phyloP scores from a whole-genome alignment of 2,329 filamentous ascomycete species.

The Talaromyces albobiverticillius region DNA sequence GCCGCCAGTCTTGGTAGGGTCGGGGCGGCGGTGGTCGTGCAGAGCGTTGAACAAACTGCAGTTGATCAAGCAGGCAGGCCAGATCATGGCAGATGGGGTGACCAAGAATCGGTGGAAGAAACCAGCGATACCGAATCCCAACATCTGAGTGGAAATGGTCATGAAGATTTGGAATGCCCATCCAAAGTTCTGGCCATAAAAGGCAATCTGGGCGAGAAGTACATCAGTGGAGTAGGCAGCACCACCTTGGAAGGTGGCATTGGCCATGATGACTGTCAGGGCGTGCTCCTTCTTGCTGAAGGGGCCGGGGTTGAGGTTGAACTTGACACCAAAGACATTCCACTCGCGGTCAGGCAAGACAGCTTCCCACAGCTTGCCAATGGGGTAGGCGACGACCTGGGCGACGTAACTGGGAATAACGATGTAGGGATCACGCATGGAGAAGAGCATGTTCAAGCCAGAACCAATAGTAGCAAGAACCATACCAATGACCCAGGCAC shows the following conservation, averaged over 20 bases:
- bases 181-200: slow-evolving; percentile 69
- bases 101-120: slow-evolving; percentile 63
- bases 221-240: slow-evolving; percentile 71
- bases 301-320: slow-evolving; percentile 42
- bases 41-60: slow-evolving; percentile 69
- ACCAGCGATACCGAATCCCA: slow-evolving; percentile 68
- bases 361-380: slow-evolving; percentile 39
- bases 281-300: slow-evolving; percentile 50
- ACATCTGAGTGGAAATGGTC: slow-evolving; percentile 65
- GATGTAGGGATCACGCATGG: slow-evolving; percentile 56
- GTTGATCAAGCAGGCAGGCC: slow-evolving; percentile 66
- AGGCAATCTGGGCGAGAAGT: slow-evolving; percentile 66
- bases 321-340: slow-evolving; percentile 35
- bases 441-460: slow-evolving; percentile 60
- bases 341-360: slow-evolving; percentile 37
- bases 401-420: slow-evolving; percentile 61
- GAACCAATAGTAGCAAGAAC: slow-evolving; percentile 62
- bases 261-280: slow-evolving; percentile 53
- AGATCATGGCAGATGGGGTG: slow-evolving; percentile 65
- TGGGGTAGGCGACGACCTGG: slow-evolving; percentile 61
- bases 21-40: slow-evolving; percentile 60
- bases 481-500: slow-evolving; percentile 62
- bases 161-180: slow-evolving; percentile 65
- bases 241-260: slow-evolving; percentile 62
- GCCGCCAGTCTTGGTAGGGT: slow-evolving; percentile 58